phyloP scores from a whole-genome alignment of 1,284 basidiomycete species.

The Athelia sp. region DNA sequence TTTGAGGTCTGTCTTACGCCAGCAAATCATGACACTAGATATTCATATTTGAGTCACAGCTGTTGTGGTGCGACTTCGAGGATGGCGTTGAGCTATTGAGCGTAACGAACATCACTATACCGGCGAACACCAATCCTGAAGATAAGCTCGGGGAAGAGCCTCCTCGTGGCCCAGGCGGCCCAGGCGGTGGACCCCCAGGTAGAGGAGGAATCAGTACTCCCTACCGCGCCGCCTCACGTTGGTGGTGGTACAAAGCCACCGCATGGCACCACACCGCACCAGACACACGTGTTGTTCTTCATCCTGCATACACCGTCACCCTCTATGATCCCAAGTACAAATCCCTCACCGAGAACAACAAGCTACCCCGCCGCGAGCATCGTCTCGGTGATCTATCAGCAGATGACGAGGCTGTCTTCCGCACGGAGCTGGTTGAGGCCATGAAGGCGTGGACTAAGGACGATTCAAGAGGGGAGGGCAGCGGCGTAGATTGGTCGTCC shows the following conservation, averaged over 20 bases:
- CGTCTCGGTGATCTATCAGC: not conserved
- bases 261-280: not conserved
- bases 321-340: not conserved
- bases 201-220: not conserved
- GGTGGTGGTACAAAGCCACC: not conserved
- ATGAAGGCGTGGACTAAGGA: not conserved
- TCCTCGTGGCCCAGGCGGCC: not conserved
- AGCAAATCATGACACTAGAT: not conserved
- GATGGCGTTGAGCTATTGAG: not conserved
- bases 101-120: not conserved
- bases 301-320: constrained; percentile 1
- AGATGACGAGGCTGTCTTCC: not conserved
- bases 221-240: not conserved
- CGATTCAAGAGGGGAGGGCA: not conserved
- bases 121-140: not conserved
- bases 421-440: not conserved
- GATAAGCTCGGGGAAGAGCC: not conserved
- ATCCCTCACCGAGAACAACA: not conserved
- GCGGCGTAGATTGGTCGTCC: not conserved
- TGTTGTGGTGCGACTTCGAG: constrained; percentile 1
- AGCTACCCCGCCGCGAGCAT: not conserved
- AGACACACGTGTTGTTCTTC: not conserved
- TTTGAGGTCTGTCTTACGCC: not conserved
- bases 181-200: not conserved
- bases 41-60: not conserved